Evolutionary conservation across 2,329 filamentous ascomycete genomes (phyloP).

Genomic region (Cladobotryum mycophilum): DNA sequence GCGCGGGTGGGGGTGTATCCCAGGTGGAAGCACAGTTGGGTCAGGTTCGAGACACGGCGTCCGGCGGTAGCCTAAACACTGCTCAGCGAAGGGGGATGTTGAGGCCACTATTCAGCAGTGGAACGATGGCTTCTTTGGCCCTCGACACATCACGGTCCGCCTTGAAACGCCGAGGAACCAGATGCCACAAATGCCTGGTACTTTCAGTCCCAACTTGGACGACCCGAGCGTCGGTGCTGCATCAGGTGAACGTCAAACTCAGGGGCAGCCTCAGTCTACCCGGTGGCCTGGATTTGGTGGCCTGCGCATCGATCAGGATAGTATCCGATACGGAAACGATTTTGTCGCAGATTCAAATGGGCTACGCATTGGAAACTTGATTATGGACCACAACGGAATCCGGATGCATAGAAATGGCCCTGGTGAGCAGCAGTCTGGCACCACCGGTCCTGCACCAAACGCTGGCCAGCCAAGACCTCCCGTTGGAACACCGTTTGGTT

Average conservation of each 20-base stretch:
- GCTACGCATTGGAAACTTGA: conserved; percentile 39
- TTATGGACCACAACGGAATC: conserved; percentile 36
- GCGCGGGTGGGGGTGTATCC: conserved; percentile 18
- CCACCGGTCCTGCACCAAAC: neutral
- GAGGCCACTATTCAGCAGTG: conserved; percentile 44
- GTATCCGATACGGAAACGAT: conserved; percentile 36
- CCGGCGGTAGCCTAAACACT: conserved; percentile 2
- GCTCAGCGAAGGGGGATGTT: conserved; percentile 23
- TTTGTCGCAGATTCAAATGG: conserved; percentile 41
- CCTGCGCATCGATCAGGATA: conserved; percentile 37
- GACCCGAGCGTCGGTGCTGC: neutral
- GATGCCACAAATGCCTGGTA: conserved; percentile 19
- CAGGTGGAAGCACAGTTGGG: conserved; percentile 38
- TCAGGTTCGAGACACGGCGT: conserved; percentile 22
- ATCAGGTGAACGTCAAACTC: neutral
- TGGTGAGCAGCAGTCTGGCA: neutral
- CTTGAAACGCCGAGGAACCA: conserved; percentile 19
- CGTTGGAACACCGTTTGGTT: neutral
- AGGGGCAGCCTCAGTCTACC: neutral
- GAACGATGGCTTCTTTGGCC: conserved; percentile 52
- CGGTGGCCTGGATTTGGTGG: conserved; percentile 21
- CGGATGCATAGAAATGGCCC: conserved; percentile 12
- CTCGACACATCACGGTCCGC: conserved; percentile 40
- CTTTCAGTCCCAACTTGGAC: conserved; percentile 15
- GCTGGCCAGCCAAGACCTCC: neutral